Conservation (phyloP, 2,329 filamentous ascomycete species). For the Fusarium vanettenii region DNA sequence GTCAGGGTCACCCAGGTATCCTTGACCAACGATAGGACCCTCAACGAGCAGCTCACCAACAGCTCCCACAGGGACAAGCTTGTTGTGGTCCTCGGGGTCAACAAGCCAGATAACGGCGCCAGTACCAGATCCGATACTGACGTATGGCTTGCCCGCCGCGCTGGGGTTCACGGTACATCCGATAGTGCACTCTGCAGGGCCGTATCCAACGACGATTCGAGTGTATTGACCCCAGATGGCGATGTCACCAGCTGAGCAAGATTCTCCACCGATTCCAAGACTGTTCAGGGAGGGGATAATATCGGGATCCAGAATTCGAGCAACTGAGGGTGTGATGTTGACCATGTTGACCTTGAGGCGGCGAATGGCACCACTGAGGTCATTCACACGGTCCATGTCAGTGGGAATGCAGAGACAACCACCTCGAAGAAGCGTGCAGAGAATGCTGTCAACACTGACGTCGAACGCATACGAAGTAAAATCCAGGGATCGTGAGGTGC, state of each 20-base stretch:
- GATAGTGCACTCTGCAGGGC: constrained; percentile 66
- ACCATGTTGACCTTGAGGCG: constrained; percentile 60
- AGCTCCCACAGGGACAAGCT: constrained; percentile 59
- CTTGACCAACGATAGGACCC: constrained; percentile 70
- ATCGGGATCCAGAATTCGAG: constrained; percentile 58
- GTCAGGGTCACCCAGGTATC: constrained; percentile 68
- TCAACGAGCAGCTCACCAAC: constrained; percentile 67
- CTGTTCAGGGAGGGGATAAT: constrained; percentile 60
- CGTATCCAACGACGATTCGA: constrained; percentile 63
- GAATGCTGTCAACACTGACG: constrained; percentile 65
- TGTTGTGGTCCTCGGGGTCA: constrained; percentile 59
- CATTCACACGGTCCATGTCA: constrained; percentile 64
- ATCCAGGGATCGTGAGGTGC: constrained; percentile 56
- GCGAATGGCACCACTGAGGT: constrained; percentile 58
- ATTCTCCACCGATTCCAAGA: constrained; percentile 62
- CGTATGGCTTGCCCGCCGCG: constrained; percentile 47
- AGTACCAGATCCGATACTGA: constrained; percentile 60
- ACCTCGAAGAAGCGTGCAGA: constrained; percentile 61
- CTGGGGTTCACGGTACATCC: constrained; percentile 61
- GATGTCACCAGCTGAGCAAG: constrained; percentile 63
- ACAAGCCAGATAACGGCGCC: constrained; percentile 64
- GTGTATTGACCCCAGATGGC: constrained; percentile 59
- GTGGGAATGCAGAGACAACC: constrained; percentile 66
- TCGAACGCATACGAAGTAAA: constrained; percentile 66
- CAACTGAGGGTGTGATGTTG: constrained; percentile 62